Conservation (phyloP, 2,329 filamentous ascomycete species). For the Aspergillus intermedius region DNA sequence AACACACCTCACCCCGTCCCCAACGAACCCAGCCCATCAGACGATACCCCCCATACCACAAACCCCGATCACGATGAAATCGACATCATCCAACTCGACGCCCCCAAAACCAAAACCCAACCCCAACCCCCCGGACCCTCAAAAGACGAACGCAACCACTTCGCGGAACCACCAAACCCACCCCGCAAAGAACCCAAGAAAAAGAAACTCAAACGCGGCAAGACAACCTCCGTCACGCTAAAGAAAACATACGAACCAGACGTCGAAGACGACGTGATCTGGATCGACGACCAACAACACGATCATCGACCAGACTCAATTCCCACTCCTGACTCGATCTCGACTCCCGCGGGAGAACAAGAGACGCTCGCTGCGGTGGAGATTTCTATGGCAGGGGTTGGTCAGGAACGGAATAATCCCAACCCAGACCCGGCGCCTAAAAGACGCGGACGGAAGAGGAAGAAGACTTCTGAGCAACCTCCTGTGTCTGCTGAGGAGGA, state of each 20-base stretch:
- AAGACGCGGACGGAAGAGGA: constrained; percentile 40
- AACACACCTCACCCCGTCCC: neutral
- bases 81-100: neutral
- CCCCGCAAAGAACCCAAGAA: constrained; percentile 29
- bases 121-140: neutral
- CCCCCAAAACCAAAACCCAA: neutral
- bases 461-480: constrained; percentile 24
- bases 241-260: constrained; percentile 24
- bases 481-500: neutral
- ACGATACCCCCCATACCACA: neutral
- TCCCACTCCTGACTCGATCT: neutral
- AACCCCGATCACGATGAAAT: neutral
- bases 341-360: constrained; percentile 5
- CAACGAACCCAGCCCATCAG: neutral
- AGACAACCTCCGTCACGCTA: constrained; percentile 31
- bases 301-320: neutral
- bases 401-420: neutral
- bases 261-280: constrained; percentile 37
- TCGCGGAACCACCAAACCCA: neutral
- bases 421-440: constrained; percentile 19
- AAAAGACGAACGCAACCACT: neutral
- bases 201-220: constrained; percentile 41
- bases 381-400: neutral
- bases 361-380: neutral
- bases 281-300: constrained; percentile 28